Base-by-base conservation (phyloP, 1,139 yeast genomes). In the Taiozyma sp. region DNA sequence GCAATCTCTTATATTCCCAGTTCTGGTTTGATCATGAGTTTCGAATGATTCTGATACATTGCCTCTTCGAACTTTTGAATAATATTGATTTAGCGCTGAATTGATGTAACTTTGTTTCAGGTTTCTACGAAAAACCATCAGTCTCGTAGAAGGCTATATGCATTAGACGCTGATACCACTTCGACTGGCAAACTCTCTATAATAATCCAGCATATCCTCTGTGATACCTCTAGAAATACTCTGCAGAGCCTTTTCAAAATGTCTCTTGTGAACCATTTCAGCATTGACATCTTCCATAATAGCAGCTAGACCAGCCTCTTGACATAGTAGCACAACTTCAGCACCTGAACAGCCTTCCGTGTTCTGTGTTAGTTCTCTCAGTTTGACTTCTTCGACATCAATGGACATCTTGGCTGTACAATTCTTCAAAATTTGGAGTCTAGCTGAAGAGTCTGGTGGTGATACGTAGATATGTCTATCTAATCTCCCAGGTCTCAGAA, bases 261-360 rank as follows among this genome's bases (percentile, higher is more conserved):
- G 97, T 34, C 72, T 72, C 56, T 72, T 72, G 29, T 69, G 67
- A 1, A 93, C 96, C 12, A 62, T 61, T 1, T 67, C 65, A 8
- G 89, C 80, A 4, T 78, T 71, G 14, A 78, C 69, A 57, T 87
- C 72, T 59, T 89, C 97, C 84, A 88, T 89, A 54, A 93, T 85
- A 0, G 98, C 97, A 12, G 88, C 80, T 36, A 93, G 72, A 2
- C 99, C 99, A 0, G 98, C 97, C 66, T 93, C 98, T 65, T 92
- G 98, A 61, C 97, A 89, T 28, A 92, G 69, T 42, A 91, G 76
- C 0, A 92, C 96, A 36, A 93, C 91, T 67, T 93, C 99, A 0
- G 99, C 97, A 44, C 99, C 99, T 0, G 97, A 90, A 62, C 96
- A 91, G 0, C 98, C 98, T 0, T 87, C 93, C 0, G 97, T 87